phyloP scores from a whole-genome alignment of 345 rosid species.

The Pistacia vera region DNA sequence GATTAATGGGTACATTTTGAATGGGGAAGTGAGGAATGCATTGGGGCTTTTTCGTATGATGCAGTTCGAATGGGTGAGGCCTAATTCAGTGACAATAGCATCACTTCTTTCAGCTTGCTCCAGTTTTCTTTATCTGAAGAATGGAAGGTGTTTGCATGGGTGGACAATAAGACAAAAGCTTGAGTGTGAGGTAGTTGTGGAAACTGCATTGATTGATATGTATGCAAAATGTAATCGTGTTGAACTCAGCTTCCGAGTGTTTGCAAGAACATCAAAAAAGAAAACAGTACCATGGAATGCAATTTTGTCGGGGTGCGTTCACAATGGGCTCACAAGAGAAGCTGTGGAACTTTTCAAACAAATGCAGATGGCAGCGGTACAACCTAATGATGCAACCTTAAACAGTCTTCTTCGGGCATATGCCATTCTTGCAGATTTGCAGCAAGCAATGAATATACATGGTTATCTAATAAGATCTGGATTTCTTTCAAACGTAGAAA shows the following conservation, averaged over 20 bases:
- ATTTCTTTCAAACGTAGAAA: constrained; percentile 47
- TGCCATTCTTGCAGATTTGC: constrained; percentile 54
- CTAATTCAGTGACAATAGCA: constrained; percentile 63
- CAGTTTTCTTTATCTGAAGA: constrained; percentile 42
- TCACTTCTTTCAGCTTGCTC: constrained; percentile 75
- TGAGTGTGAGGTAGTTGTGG: constrained; percentile 45
- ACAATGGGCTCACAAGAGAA: constrained; percentile 42
- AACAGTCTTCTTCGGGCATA: constrained; percentile 71
- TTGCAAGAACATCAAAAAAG: constrained; percentile 48
- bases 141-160: constrained; percentile 72
- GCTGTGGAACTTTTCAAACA: constrained; percentile 52
- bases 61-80: constrained; percentile 53
- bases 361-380: constrained; percentile 50
- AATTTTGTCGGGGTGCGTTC: constrained; percentile 57
- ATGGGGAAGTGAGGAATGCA: constrained; percentile 47
- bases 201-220: constrained; percentile 85
- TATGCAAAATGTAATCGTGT: constrained; percentile 71
- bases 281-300: constrained; percentile 78
- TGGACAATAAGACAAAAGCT: constrained; percentile 66
- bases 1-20: constrained; percentile 54
- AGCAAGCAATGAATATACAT: constrained; percentile 53
- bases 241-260: constrained; percentile 57
- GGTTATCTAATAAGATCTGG: constrained; percentile 52
- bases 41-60: constrained; percentile 47
- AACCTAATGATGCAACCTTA: constrained; percentile 52